Evolutionary conservation across 352 stramenopile genomes (phyloP), one percentile per base, ranked within the genome.

Genomic region (Aphanomyces stellatus): DNA sequence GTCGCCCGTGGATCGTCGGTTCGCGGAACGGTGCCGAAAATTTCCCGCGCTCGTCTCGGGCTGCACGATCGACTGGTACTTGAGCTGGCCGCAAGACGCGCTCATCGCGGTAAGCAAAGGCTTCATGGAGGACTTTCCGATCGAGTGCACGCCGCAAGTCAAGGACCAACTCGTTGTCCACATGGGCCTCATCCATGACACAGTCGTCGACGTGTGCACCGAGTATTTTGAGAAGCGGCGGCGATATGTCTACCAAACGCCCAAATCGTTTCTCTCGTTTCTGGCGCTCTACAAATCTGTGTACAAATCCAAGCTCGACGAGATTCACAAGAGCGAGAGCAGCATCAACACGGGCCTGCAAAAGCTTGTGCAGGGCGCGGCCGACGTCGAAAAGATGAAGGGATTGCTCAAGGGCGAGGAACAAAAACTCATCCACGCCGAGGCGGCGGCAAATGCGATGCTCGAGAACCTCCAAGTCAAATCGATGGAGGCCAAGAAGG

Each of bases 331-430:
- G 25, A 94, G 93, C 48, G 85, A 91, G 55, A 88, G 75, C 49
- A 72, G 83, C 11, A 89, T 97, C 15, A 87, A 90, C 51, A 76
- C 96, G 13, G 90, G 90, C 0, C 75, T 97, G 1, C 84, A 94
- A 55, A 97, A 96, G 64, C 75, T 97, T 25, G 73, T 88, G 1
- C 84, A 96, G 49, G 89, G 87, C 30, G 87, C 83, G 2, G 76
- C 92, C 19, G 88, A 96, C 51, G 90, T 97, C 1, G 87, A 96
- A 66, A 79, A 80, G 13, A 97, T 97, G 90, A 96, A 96, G 60
- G 55, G 91, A 0, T 72, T 91, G 15, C 63, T 96, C 17, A 90
- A 89, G 51, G 84, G 95, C 42, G 87, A 96, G 42, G 88, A 97
- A 70, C 74, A 87, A 2, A 96, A 97, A 61, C 77, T 96, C 5